Evolutionary conservation across 1,284 basidiomycete species (phyloP).

Genomic region (Lignosus rhinocerotis): DNA sequence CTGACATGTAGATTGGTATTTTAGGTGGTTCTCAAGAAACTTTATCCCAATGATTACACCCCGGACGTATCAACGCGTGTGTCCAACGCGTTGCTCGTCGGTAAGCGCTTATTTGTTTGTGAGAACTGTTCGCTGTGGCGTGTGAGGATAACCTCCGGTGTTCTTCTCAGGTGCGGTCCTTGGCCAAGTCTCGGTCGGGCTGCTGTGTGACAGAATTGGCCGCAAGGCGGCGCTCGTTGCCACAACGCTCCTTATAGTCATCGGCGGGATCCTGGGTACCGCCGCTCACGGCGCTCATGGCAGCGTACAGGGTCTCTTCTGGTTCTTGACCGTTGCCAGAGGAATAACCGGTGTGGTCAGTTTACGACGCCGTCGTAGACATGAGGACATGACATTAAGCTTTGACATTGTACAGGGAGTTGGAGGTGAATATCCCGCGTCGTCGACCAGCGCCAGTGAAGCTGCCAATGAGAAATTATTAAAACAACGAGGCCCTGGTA

Average conservation of each 20-base stretch:
- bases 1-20: background rate
- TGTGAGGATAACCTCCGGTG: conserved; percentile 6
- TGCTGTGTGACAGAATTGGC: conserved; percentile 72
- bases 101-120: conserved; percentile 35
- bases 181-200: conserved; percentile 68
- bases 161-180: conserved; percentile 54
- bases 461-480: conserved; percentile 73
- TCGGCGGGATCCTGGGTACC: conserved; percentile 73
- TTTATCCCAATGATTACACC: conserved; percentile 64
- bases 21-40: conserved; percentile 61
- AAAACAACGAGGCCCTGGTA: conserved; percentile 62
- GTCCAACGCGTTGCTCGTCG: conserved; percentile 74
- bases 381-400: background rate
- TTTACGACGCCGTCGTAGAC: conserved; percentile 10
- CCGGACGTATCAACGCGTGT: conserved; percentile 65
- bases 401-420: conserved; percentile 47
- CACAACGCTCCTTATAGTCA: conserved; percentile 70
- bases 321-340: conserved; percentile 75
- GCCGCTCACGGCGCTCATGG: conserved; percentile 68
- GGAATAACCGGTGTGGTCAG: conserved; percentile 72
- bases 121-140: conserved; percentile 9
- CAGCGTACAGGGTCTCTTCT: conserved; percentile 64
- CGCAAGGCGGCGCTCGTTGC: conserved; percentile 71
- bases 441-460: conserved; percentile 66
- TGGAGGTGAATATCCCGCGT: conserved; percentile 79